Evolutionary conservation across 2,329 filamentous ascomycete genomes (phyloP).

Genomic region (Cryphonectria radicalis): DNA sequence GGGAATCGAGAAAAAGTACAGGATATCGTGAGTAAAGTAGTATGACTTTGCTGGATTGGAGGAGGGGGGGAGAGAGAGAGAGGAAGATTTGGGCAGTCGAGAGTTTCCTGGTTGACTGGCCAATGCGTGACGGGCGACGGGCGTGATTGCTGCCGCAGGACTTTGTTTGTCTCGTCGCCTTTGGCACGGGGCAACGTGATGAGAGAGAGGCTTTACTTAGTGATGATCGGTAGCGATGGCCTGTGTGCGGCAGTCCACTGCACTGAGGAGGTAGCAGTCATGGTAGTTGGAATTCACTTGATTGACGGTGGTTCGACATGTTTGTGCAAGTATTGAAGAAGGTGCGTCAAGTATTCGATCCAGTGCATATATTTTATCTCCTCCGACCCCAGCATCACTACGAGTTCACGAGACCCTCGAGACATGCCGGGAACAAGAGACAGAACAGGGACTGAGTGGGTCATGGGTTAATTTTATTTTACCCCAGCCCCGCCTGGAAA

Average conservation of each 20-base stretch:
- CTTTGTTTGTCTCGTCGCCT: neutral
- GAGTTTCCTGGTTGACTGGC: neutral
- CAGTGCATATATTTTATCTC: too few species aligned
- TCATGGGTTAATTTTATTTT: too few species aligned
- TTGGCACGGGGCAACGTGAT: neutral
- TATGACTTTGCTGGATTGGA: conserved; percentile 6
- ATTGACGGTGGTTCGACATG: neutral
- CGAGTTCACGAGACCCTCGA: too few species aligned
- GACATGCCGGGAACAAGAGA: too few species aligned
- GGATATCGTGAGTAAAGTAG: conserved; percentile 22
- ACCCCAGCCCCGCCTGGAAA: too few species aligned
- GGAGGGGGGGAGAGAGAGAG: neutral
- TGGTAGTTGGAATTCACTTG: conserved; percentile 19
- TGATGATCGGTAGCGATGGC: conserved; percentile 1
- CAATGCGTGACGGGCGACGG: neutral
- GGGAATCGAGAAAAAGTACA: conserved; percentile 10
- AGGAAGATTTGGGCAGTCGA: neutral
- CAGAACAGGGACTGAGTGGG: too few species aligned
- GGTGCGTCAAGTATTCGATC: too few species aligned
- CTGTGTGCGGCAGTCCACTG: conserved; percentile 10
- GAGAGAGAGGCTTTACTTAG: neutral
- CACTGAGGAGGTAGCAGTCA: conserved; percentile 23
- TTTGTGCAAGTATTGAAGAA: neutral
- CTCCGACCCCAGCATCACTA: too few species aligned
- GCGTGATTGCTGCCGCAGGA: conserved; percentile 9